Conservation (phyloP, 768 basidiomycete species). For the Tylopilus sp. region DNA sequence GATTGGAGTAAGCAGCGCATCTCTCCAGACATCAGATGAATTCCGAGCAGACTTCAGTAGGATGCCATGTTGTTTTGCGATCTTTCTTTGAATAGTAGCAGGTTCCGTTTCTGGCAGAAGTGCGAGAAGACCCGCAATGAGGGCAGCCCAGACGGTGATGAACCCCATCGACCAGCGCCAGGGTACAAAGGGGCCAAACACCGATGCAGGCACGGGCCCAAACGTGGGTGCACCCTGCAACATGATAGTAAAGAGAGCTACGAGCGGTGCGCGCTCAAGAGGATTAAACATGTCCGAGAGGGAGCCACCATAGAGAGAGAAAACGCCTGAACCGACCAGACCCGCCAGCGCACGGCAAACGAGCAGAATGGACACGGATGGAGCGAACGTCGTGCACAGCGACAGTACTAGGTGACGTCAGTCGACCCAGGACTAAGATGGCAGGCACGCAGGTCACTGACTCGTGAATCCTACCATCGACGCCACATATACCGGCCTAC, state of each 20-base stretch:
- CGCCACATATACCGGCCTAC: slow-evolving; percentile 20
- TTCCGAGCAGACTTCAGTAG: not conserved
- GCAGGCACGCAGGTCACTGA: slow-evolving; percentile 3
- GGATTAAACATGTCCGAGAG: slow-evolving; percentile 29
- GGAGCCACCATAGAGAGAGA: slow-evolving; percentile 30
- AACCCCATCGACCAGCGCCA: slow-evolving; percentile 29
- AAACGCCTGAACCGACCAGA: slow-evolving; percentile 23
- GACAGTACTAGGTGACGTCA: slow-evolving; percentile 22
- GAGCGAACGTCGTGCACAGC: slow-evolving; percentile 22
- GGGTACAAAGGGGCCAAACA: slow-evolving; percentile 17
- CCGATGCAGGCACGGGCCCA: slow-evolving; percentile 25
- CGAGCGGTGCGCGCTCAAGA: slow-evolving; percentile 26
- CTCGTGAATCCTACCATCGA: slow-evolving; percentile 22
- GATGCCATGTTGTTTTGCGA: slow-evolving; percentile 10
- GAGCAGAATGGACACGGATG: slow-evolving; percentile 19
- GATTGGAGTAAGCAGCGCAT: slow-evolving; percentile 23
- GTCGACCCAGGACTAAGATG: not conserved
- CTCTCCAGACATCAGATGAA: slow-evolving; percentile 16
- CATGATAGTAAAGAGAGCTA: slow-evolving; percentile 29
- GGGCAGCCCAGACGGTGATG: slow-evolving; percentile 21
- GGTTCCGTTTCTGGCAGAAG: slow-evolving; percentile 28
- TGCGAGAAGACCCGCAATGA: slow-evolving; percentile 13
- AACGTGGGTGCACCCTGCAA: slow-evolving; percentile 30
- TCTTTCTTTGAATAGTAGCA: slow-evolving; percentile 15
- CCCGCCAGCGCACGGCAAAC: slow-evolving; percentile 21